Conservation (phyloP, 2,329 filamentous ascomycete species). For the Scedosporium minutisporum region DNA sequence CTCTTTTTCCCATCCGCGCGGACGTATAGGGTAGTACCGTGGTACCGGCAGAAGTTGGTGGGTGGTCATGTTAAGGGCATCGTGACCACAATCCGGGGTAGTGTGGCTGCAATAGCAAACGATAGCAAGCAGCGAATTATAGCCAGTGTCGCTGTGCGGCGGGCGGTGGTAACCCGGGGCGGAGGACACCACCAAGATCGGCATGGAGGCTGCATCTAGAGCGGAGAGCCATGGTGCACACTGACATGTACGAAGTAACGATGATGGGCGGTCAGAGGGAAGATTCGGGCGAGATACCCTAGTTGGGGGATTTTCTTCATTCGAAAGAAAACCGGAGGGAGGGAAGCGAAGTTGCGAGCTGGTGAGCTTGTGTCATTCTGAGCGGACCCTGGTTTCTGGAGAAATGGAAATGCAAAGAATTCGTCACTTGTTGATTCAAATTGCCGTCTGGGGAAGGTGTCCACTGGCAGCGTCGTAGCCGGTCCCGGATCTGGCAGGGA, state of each 20-base stretch:
- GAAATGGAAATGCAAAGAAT: no score
- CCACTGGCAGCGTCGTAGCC: no score
- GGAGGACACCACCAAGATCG: background rate
- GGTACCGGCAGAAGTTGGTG: background rate
- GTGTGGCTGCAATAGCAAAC: background rate
- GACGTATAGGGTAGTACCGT: background rate
- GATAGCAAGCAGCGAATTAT: background rate
- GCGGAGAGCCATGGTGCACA: background rate
- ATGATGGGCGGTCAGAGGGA: background rate
- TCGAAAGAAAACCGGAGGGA: background rate
- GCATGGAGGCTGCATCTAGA: no score
- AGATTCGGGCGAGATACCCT: background rate
- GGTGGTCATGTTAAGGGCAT: background rate
- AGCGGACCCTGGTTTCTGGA: no score
- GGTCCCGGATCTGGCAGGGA: no score
- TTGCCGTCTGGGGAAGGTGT: no score
- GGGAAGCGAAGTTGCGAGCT: background rate
- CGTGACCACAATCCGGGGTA: constrained; percentile 1
- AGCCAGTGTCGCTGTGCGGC: background rate
- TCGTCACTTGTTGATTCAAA: no score
- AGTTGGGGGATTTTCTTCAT: background rate
- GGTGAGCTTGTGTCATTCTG: no score
- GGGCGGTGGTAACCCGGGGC: background rate
- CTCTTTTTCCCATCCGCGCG: background rate
- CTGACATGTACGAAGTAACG: background rate